Conservation (phyloP, 306 rosid genomes). For the Arachis hypogaea region DNA sequence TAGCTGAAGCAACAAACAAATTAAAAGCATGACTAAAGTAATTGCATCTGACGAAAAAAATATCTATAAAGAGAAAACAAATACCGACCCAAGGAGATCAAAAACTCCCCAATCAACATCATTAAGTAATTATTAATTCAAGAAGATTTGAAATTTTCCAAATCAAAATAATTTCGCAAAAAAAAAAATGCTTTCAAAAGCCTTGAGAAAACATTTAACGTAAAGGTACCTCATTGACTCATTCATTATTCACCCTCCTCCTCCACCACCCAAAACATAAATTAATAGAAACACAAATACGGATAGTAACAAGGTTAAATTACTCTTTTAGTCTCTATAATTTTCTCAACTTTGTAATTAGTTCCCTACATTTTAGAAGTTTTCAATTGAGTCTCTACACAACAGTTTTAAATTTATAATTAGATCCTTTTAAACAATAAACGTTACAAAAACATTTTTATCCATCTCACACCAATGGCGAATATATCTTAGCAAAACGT, state of each 20-base stretch:
- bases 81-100: neutral
- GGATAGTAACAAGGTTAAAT: too few relatives aligned
- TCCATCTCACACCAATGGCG: too few relatives aligned
- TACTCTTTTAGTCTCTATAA: too few relatives aligned
- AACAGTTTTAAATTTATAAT: too few relatives aligned
- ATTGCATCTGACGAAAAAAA: neutral
- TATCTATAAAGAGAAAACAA: slow-evolving; percentile 1
- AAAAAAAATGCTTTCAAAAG: neutral
- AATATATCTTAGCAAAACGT: too few relatives aligned
- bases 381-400: too few relatives aligned
- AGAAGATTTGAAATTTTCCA: neutral
- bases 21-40: neutral
- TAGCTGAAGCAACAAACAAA: slow-evolving; percentile 24
- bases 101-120: neutral
- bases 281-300: neutral
- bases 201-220: slow-evolving; percentile 5
- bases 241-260: neutral
- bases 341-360: too few relatives aligned
- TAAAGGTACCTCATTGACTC: neutral
- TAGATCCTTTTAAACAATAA: too few relatives aligned
- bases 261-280: neutral
- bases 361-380: too few relatives aligned
- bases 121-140: slow-evolving; percentile 33
- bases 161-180: neutral
- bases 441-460: too few relatives aligned